phyloP scores from a whole-genome alignment of 2,329 filamentous ascomycete species.

The Capronia americana region DNA sequence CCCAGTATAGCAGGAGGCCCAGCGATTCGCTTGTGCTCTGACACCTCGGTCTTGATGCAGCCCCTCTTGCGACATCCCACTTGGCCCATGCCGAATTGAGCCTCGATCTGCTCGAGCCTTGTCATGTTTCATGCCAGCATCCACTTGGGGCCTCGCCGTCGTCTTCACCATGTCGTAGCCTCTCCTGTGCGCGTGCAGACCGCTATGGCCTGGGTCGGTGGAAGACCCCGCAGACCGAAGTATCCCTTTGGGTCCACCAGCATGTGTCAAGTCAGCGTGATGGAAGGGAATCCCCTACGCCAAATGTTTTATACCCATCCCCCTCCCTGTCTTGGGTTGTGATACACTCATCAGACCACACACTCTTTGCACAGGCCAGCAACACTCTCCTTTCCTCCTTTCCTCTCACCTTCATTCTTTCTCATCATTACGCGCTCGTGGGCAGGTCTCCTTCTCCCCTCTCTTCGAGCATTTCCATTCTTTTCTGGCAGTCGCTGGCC shows the following conservation, averaged over 20 bases:
- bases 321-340: constrained; percentile 14
- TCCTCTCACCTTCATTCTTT: constrained; percentile 7
- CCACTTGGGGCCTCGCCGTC: constrained; percentile 21
- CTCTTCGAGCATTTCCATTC: constrained; percentile 24
- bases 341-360: constrained; percentile 32
- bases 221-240: constrained; percentile 16
- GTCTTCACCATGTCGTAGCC: not conserved
- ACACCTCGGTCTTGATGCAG: constrained; percentile 2
- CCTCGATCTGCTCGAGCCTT: constrained; percentile 8
- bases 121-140: constrained; percentile 21
- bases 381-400: constrained; percentile 15
- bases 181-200: not conserved
- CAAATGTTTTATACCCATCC: constrained; percentile 32
- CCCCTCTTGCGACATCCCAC: constrained; percentile 22
- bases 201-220: constrained; percentile 21
- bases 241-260: constrained; percentile 7
- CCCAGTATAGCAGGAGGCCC: constrained; percentile 5
- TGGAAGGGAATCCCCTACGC: constrained; percentile 23
- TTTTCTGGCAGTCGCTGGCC: constrained; percentile 36
- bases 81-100: not conserved
- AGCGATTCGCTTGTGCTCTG: constrained; percentile 19
- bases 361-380: constrained; percentile 27
- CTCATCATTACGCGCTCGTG: constrained; percentile 20
- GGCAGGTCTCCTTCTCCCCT: constrained; percentile 27
- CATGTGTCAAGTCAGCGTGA: constrained; percentile 26